Conservation (phyloP, 2,329 filamentous ascomycete genomes). For the Talaromyces pinophilus region DNA sequence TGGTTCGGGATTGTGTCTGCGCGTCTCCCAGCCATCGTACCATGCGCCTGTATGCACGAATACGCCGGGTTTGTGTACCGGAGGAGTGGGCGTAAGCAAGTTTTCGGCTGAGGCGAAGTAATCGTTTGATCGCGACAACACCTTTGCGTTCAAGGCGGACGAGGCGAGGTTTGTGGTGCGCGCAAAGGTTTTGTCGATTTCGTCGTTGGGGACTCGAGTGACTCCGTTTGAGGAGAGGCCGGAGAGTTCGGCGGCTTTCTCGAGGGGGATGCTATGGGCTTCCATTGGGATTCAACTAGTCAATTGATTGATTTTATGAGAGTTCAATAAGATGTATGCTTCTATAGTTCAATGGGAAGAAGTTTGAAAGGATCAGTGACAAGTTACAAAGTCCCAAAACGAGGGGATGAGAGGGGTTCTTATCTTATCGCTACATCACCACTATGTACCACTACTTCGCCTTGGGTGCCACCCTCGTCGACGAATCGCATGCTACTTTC, state of each 20-base stretch:
- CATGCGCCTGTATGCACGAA: conserved; percentile 63
- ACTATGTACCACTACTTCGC: neutral
- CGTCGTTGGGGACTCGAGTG: conserved; percentile 46
- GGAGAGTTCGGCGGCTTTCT: conserved; percentile 15
- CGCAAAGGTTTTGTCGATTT: conserved; percentile 58
- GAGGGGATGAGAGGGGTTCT: conserved; percentile 10
- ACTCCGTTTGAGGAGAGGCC: conserved; percentile 3
- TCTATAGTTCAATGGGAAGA: neutral
- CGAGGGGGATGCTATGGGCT: conserved; percentile 10
- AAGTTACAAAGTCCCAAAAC: neutral
- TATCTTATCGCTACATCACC: conserved; percentile 21
- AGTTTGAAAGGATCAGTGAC: neutral
- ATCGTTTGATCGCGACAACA: conserved; percentile 61
- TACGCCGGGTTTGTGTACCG: conserved; percentile 58
- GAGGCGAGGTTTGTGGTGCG: conserved; percentile 54
- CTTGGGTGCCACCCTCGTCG: neutral
- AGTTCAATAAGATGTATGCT: neutral
- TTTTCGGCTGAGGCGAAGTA: conserved; percentile 63
- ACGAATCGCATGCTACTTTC: neutral
- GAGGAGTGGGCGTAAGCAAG: conserved; percentile 58
- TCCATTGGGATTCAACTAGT: conserved; percentile 4
- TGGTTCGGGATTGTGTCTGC: conserved; percentile 59
- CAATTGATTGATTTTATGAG: neutral
- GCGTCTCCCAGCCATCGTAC: conserved; percentile 67
- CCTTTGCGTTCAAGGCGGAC: conserved; percentile 52